Evolutionary conservation across 2,329 filamentous ascomycete genomes (phyloP).

Genomic region (Diaporthe ilicicola): DNA sequence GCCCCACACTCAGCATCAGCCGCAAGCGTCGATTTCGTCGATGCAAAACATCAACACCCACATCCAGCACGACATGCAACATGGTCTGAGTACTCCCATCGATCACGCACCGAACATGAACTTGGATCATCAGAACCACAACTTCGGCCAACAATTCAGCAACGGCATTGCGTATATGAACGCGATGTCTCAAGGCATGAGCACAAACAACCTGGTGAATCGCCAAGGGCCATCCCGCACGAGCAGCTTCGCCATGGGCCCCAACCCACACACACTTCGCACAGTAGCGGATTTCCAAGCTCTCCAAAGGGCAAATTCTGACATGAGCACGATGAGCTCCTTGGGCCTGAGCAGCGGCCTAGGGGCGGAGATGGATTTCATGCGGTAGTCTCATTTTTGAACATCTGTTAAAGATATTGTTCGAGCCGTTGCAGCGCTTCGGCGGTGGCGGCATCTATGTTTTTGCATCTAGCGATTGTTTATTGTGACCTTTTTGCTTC

Average conservation of each 20-base stretch:
- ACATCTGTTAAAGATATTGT: neutral
- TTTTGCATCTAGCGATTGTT: slow-evolving; percentile 13
- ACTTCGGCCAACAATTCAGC: slow-evolving; percentile 38
- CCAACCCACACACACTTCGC: slow-evolving; percentile 46
- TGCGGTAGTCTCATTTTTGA: neutral
- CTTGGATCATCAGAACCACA: slow-evolving; percentile 44
- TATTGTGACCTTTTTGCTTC: neutral
- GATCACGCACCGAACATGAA: slow-evolving; percentile 44
- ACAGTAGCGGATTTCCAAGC: slow-evolving; percentile 60
- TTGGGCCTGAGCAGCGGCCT: slow-evolving; percentile 46
- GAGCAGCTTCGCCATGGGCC: slow-evolving; percentile 50
- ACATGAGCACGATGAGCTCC: slow-evolving; percentile 46
- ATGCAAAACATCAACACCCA: slow-evolving; percentile 45
- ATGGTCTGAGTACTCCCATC: slow-evolving; percentile 43
- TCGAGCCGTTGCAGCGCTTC: neutral
- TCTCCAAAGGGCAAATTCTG: slow-evolving; percentile 55
- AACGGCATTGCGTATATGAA: slow-evolving; percentile 37
- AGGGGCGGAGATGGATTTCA: slow-evolving; percentile 50
- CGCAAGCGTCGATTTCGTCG: slow-evolving; percentile 44
- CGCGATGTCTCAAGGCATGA: slow-evolving; percentile 35
- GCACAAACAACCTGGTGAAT: slow-evolving; percentile 40
- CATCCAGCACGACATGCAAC: slow-evolving; percentile 47
- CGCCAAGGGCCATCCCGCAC: slow-evolving; percentile 48
- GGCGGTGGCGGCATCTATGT: neutral
- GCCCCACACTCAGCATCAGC: slow-evolving; percentile 42